Evolutionary conservation across 2,329 filamentous ascomycete species (phyloP).

Genomic region (Dactylonectria macrodidyma): DNA sequence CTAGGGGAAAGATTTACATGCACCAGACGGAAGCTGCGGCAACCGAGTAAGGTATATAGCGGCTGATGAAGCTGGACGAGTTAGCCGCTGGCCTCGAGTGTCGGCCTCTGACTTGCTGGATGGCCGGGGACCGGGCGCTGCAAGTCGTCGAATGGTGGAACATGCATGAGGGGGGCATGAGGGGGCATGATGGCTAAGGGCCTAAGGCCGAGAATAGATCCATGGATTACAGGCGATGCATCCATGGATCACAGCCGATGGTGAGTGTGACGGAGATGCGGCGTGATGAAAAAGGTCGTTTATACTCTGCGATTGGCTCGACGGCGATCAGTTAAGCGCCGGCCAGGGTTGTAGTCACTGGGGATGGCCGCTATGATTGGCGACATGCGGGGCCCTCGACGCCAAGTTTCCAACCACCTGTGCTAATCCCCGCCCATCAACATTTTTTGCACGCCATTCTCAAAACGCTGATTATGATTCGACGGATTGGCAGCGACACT

Average conservation of each 20-base stretch:
- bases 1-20: constrained; percentile 63
- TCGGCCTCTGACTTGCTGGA: constrained; percentile 60
- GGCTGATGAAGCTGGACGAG: constrained; percentile 64
- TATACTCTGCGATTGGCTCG: constrained; percentile 59
- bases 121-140: constrained; percentile 32
- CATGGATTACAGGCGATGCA: constrained; percentile 37
- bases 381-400: constrained; percentile 13
- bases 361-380: constrained; percentile 42
- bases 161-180: constrained; percentile 53
- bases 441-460: constrained; percentile 5
- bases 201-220: constrained; percentile 53
- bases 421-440: constrained; percentile 18
- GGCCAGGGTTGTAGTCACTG: constrained; percentile 32
- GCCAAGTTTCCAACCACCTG: constrained; percentile 21
- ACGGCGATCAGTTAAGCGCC: constrained; percentile 57
- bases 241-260: constrained; percentile 39
- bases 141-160: constrained; percentile 50
- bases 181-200: constrained; percentile 37
- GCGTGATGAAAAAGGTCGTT: constrained; percentile 34
- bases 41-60: constrained; percentile 69
- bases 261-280: constrained; percentile 48
- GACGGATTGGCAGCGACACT: constrained; percentile 13
- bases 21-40: constrained; percentile 59
- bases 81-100: constrained; percentile 58
- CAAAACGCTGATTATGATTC: neutral